Evolutionary conservation across 495 filamentous ascomycete species (phyloP).

Genomic region (Chaetomium cochliodes): DNA sequence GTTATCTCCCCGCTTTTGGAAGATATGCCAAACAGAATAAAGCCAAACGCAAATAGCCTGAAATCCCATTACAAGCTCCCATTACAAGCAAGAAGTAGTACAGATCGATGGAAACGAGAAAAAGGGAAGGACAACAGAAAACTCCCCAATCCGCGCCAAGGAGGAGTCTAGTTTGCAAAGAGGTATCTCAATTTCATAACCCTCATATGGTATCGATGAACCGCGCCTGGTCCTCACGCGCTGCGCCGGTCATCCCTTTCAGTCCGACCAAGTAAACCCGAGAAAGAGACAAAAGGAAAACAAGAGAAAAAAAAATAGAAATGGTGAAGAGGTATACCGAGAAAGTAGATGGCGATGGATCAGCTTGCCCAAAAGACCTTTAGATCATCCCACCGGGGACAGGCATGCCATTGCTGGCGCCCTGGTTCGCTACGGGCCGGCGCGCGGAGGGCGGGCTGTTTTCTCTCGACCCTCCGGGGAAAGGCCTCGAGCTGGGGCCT

Average conservation of each 20-base stretch:
- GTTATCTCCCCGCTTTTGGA: neutral
- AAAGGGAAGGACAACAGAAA: conserved; percentile 14
- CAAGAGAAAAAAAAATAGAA: conserved; percentile 20
- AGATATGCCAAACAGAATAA: conserved; percentile 13
- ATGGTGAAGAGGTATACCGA: conserved; percentile 28
- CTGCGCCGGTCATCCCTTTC: conserved; percentile 1
- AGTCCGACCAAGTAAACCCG: conserved; percentile 23
- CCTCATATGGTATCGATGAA: conserved; percentile 21
- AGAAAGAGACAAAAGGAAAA: conserved; percentile 27
- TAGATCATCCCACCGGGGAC: conserved; percentile 50
- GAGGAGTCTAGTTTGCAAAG: conserved; percentile 18
- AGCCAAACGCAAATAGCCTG: conserved; percentile 4
- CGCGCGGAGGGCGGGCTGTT: conserved; percentile 39
- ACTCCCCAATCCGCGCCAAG: conserved; percentile 9
- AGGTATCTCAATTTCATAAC: conserved; percentile 40
- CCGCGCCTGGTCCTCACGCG: neutral
- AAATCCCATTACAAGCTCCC: neutral
- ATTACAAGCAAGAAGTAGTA: neutral
- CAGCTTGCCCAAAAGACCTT: conserved; percentile 22
- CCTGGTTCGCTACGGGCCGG: conserved; percentile 20
- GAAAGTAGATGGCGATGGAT: neutral
- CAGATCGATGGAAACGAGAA: neutral
- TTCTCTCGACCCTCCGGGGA: conserved; percentile 44
- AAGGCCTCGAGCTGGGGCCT: conserved; percentile 48
- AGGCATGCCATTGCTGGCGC: conserved; percentile 29